A percentile compares a stretch with the other conserved stretches of the same genome.
These are phyloP conservation scores for Xylaria bambusicola DNA, from an alignment of 495 filamentous ascomycete genomes.

Conservation along the genomic window DNA sequence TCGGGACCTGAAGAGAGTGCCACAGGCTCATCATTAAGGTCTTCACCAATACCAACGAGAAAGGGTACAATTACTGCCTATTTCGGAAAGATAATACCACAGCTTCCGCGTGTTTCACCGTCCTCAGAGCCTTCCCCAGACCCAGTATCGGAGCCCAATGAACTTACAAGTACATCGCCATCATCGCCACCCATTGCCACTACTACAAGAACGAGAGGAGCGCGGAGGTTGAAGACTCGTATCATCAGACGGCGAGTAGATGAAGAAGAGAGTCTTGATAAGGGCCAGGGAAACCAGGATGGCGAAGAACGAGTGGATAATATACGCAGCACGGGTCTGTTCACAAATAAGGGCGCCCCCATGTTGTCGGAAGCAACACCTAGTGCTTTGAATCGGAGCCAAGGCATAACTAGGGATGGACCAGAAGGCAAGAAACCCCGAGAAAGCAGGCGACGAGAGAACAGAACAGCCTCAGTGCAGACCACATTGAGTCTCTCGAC, in stretches of 20 bases:
- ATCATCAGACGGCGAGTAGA: constrained; percentile 9
- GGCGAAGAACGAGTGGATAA: not conserved
- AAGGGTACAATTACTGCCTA: constrained; percentile 46
- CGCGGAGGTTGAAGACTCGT: constrained; percentile 41
- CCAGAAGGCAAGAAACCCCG: constrained; percentile 12
- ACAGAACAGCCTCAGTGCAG: constrained; percentile 38
- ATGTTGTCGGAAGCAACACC: constrained; percentile 11
- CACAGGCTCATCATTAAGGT: not conserved
- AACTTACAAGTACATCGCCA: constrained; percentile 29
- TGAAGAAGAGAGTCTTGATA: constrained; percentile 1
- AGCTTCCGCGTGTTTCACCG: constrained; percentile 18
- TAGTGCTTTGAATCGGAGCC: constrained; percentile 10
- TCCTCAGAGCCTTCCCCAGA: constrained; percentile 20
- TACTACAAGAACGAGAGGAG: constrained; percentile 22
- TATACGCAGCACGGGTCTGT: not conserved
- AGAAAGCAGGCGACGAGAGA: constrained; percentile 20
- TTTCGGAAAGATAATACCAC: constrained; percentile 36
- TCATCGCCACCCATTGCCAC: constrained; percentile 31
- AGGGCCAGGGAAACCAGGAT: not conserved
- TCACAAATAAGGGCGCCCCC: not conserved
- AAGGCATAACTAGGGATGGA: not conserved
- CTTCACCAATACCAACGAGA: constrained; percentile 22
- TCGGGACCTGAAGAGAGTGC: not conserved
- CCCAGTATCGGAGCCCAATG: constrained; percentile 16
- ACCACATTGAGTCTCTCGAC: constrained; percentile 45